These are phyloP conservation scores for Kentomonas sorsogonicus DNA, from an alignment of 208 protist genomes.

Conservation along the genomic window DNA sequence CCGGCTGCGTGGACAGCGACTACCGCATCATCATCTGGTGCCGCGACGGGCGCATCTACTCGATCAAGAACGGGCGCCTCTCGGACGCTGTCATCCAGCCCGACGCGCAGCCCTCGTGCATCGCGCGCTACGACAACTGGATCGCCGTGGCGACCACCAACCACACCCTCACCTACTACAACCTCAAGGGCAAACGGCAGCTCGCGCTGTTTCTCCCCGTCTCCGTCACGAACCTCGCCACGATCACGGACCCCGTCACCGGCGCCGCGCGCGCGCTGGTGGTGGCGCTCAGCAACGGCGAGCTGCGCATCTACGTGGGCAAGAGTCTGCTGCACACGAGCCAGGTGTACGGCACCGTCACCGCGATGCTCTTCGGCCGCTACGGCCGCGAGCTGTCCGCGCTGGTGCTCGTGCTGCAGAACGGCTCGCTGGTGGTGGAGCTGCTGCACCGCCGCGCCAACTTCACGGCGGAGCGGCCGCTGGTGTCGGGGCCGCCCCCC, in stretches of 20 bases:
- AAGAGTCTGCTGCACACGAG: slow-evolving; percentile 79
- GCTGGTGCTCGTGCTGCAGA: slow-evolving; percentile 81
- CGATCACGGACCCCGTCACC: slow-evolving; percentile 56
- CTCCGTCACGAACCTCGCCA: slow-evolving; percentile 56
- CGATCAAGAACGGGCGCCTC: slow-evolving; percentile 86
- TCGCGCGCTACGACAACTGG: slow-evolving; percentile 80
- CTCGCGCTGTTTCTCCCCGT: slow-evolving; percentile 67
- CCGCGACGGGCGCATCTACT: slow-evolving; percentile 90
- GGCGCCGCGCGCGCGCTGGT: slow-evolving; percentile 70
- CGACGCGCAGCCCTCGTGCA: slow-evolving; percentile 74
- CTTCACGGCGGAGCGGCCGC: slow-evolving; percentile 25
- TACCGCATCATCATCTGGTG: slow-evolving; percentile 92
- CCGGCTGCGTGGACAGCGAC: slow-evolving; percentile 72
- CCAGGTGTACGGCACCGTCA: slow-evolving; percentile 67
- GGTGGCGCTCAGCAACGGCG: slow-evolving; percentile 86
- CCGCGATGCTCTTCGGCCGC: slow-evolving; percentile 82
- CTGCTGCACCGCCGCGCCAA: slow-evolving; percentile 87
- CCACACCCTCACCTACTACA: slow-evolving; percentile 88
- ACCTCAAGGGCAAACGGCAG: slow-evolving; percentile 86
- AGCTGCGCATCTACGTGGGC: slow-evolving; percentile 90
- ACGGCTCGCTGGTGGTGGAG: slow-evolving; percentile 88
- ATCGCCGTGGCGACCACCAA: slow-evolving; percentile 86
- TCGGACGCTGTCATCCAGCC: slow-evolving; percentile 80
- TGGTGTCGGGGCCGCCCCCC: slow-evolving; percentile 56
- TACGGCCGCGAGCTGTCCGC: slow-evolving; percentile 91